Percentiles rank a stretch among this genome's conserved stretches.
Evolutionary conservation across 768 basidiomycete genomes (phyloP).

Genomic region (Lentinula detonsa): DNA sequence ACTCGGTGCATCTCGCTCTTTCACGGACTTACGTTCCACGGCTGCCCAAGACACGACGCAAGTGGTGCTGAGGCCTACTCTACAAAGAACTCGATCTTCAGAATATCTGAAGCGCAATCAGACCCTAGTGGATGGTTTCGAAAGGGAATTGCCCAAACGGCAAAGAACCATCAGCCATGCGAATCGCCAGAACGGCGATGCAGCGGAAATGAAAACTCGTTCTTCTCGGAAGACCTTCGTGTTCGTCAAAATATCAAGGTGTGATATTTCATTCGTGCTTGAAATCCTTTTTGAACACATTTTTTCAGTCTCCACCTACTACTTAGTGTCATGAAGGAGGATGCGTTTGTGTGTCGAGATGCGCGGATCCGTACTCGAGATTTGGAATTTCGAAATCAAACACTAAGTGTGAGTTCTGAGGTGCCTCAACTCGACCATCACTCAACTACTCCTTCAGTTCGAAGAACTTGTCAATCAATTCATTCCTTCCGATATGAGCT

Average conservation of each 20-base stretch:
- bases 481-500: slow-evolving; percentile 70
- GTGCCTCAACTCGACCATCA: slow-evolving; percentile 2
- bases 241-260: slow-evolving; percentile 71
- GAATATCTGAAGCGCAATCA: slow-evolving; percentile 23
- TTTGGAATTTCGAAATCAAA: slow-evolving; percentile 77
- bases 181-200: slow-evolving; percentile 40
- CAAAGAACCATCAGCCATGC: slow-evolving; percentile 1
- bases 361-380: slow-evolving; percentile 76
- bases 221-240: slow-evolving; percentile 83
- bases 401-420: slow-evolving; percentile 59
- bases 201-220: slow-evolving; percentile 76
- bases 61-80: slow-evolving; percentile 17
- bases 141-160: slow-evolving; percentile 11
- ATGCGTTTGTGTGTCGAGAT: slow-evolving; percentile 79
- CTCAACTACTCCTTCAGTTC: slow-evolving; percentile 38
- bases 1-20: slow-evolving; percentile 60
- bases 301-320: slow-evolving; percentile 55
- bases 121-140: slow-evolving; percentile 4
- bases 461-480: slow-evolving; percentile 78
- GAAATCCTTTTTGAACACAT: slow-evolving; percentile 12
- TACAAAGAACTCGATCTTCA: slow-evolving; percentile 34
- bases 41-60: slow-evolving; percentile 26
- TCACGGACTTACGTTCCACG: slow-evolving; percentile 56
- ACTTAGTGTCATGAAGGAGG: slow-evolving; percentile 75
- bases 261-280: slow-evolving; percentile 14